phyloP scores from a whole-genome alignment of 208 protist species.

The Trichomonas tenax region DNA sequence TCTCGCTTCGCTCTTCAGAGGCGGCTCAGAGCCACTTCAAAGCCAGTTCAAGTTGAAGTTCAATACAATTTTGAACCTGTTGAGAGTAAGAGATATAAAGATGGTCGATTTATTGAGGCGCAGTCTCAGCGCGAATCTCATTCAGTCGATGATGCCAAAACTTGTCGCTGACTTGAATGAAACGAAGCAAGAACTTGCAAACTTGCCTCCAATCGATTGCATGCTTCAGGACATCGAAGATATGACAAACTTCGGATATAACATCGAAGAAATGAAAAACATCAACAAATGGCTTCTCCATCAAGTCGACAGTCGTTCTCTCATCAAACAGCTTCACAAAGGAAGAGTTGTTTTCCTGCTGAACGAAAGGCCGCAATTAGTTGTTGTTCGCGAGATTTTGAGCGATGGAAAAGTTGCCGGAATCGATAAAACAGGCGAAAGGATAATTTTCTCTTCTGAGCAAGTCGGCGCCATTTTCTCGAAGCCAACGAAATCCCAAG shows the following conservation, averaged over 20 bases:
- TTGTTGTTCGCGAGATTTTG: background rate
- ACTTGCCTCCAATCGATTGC: background rate
- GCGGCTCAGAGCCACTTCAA: background rate
- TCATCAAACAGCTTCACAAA: background rate
- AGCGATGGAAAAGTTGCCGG: background rate
- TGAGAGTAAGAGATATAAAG: conserved; percentile 1
- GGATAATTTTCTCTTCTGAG: background rate
- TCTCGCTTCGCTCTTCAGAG: conserved; percentile 34
- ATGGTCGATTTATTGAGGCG: background rate
- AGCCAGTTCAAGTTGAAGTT: background rate
- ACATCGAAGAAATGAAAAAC: background rate
- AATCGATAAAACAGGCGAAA: background rate
- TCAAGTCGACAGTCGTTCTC: background rate
- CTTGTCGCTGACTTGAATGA: background rate
- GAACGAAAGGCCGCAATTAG: background rate
- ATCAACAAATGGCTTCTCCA: background rate
- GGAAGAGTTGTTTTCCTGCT: background rate
- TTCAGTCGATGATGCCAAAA: background rate
- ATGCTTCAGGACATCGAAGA: background rate
- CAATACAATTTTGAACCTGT: conserved; percentile 16
- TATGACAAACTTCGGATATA: background rate
- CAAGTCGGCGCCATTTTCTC: background rate
- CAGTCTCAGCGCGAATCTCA: background rate
- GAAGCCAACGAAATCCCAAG: background rate
- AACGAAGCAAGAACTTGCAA: background rate